Percentiles rank a stretch among this genome's conserved stretches.
Evolutionary conservation across 1,139 yeast species (phyloP).

Genomic region (Pichia sp.): DNA sequence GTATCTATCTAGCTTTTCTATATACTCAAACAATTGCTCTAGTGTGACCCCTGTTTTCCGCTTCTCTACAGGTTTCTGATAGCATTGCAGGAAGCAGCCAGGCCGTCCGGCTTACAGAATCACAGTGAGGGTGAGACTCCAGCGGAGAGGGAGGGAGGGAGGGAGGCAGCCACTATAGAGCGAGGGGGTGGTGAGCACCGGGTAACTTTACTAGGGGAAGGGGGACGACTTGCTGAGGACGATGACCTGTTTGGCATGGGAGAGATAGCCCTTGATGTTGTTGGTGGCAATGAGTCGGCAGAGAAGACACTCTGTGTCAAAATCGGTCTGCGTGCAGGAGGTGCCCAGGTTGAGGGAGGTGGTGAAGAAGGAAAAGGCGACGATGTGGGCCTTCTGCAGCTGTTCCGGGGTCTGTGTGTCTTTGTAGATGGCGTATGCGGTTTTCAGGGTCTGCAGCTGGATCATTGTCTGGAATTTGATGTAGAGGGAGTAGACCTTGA

Average conservation of each 20-base stretch:
- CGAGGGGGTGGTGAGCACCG: not conserved
- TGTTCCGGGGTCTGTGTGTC: not conserved
- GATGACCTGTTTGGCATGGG: slow-evolving; percentile 9
- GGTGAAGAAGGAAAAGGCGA: slow-evolving; percentile 31
- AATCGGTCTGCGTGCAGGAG: not conserved
- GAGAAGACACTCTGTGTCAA: slow-evolving; percentile 6
- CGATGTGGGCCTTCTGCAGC: slow-evolving; percentile 29
- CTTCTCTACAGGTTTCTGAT: not conserved
- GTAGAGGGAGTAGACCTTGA: slow-evolving; percentile 60
- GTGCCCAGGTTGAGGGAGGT: not conserved
- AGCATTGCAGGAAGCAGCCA: slow-evolving; percentile 8
- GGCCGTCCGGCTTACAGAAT: not conserved
- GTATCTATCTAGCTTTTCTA: not conserved
- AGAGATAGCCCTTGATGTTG: slow-evolving; percentile 9
- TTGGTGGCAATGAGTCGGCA: slow-evolving; percentile 7
- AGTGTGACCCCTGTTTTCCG: not conserved
- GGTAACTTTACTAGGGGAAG: slow-evolving; percentile 4
- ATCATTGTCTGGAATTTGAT: slow-evolving; percentile 29
- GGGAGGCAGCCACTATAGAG: not conserved
- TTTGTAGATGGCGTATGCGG: slow-evolving; percentile 1
- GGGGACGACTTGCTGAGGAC: slow-evolving; percentile 10
- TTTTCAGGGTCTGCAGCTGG: slow-evolving; percentile 2
- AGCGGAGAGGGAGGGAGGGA: not conserved
- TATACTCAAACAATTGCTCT: not conserved
- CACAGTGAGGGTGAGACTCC: too few species aligned